Evolutionary conservation across 1,284 basidiomycete species (phyloP).

Genomic region (Trichosporon faecale): DNA sequence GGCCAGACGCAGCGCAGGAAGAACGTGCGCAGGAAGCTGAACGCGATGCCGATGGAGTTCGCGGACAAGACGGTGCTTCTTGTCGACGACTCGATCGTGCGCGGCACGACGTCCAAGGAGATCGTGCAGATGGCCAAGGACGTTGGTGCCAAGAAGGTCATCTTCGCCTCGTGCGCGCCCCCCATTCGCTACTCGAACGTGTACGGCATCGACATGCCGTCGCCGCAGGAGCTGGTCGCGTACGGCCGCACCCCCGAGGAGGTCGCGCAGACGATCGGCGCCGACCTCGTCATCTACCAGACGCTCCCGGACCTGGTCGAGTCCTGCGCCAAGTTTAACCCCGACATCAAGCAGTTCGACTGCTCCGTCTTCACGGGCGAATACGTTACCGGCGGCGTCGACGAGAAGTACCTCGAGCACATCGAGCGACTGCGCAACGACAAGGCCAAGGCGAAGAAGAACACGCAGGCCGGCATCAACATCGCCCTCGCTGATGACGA

Average conservation of each 20-base stretch:
- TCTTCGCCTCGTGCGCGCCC: slow-evolving; percentile 95
- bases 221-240: slow-evolving; percentile 87
- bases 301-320: slow-evolving; percentile 83
- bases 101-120: slow-evolving; percentile 97
- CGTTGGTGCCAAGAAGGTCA: slow-evolving; percentile 95
- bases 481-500: slow-evolving; percentile 32
- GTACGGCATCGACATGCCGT: slow-evolving; percentile 99
- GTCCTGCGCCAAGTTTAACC: slow-evolving; percentile 86
- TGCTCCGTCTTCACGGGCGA: slow-evolving; percentile 97
- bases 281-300: slow-evolving; percentile 96
- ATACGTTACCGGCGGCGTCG: slow-evolving; percentile 95
- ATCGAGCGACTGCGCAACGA: slow-evolving; percentile 80
- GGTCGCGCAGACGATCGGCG: slow-evolving; percentile 83
- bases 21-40: slow-evolving; percentile 93
- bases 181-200: slow-evolving; percentile 77
- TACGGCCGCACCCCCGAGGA: slow-evolving; percentile 71
- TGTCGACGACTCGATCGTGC: slow-evolving; percentile 98
- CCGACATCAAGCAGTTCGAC: slow-evolving; percentile 75
- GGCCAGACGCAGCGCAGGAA: slow-evolving; percentile 84
- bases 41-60: slow-evolving; percentile 99
- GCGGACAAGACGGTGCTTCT: slow-evolving; percentile 86
- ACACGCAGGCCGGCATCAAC: slow-evolving; percentile 21
- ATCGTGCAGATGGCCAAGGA: slow-evolving; percentile 99
- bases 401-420: slow-evolving; percentile 73
- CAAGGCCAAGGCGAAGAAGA: slow-evolving; percentile 64